Evolutionary conservation across 495 filamentous ascomycete species (phyloP), one percentile per base, ranked within the genome.

Genomic region (Jackrogersella multiformis): DNA sequence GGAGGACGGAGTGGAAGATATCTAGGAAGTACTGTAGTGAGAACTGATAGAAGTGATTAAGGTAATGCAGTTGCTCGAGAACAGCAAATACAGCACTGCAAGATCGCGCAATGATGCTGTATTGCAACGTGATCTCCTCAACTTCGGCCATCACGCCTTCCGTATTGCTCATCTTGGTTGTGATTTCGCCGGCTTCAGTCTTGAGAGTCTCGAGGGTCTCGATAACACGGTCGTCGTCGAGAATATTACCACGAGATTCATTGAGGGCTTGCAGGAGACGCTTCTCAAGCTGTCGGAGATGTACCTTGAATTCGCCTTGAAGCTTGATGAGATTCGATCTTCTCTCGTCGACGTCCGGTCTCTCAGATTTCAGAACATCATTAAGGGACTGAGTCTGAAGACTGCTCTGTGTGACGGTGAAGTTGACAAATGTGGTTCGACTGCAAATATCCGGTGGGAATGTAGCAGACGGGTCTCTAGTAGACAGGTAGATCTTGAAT

Each of bases 1-100:
- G 90, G 16, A 99, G 86, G 34, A 99, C 94, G 0, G 91, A 88
- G 73, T 96, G 88, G 86, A 99, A 98, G 68, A 99, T 99, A 72
- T 97, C 92, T 13, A 95, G 85, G 77, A 99, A 99, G 78, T 94
- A 99, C 80, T 97, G 93, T 46, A 99, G 84, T 18, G 96, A 98
- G 84, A 99, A 98, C 71, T 98, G 95, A 76, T 99, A 99, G 81
- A 98, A 98, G 82, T 98, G 96, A 74, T 99, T 97, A 75, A 99
- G 87, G 72, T 97, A 94, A 75, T 97, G 94, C 44, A 99, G 89
- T 76, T 98, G 94, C 79, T 98, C 96, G 46, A 99, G 84, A 23
- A 97, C 92, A 16, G 95, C 92, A 79, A 97, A 98, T 21, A 97
- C 93, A 46, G 94, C 93, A 79, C 93, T 96, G 85, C 95, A 99